Base-by-base conservation (phyloP, 2,329 filamentous ascomycete species). In the Coleophoma crateriformis region DNA sequence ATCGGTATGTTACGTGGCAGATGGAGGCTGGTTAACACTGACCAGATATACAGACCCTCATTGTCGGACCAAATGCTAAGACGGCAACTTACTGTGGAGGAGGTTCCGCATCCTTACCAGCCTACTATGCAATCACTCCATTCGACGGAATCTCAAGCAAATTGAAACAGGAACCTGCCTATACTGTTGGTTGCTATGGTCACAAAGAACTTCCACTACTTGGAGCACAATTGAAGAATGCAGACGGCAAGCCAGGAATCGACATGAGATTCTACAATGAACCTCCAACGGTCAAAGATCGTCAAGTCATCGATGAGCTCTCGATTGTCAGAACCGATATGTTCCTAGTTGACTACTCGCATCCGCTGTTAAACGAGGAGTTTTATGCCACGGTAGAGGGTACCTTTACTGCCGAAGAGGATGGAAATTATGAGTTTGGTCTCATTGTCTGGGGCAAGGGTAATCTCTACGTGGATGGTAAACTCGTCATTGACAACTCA, bases 41-140 rank as follows among this genome's bases (percentile, higher is more conserved):
- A n/a, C 15, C 14, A 17, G 4, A n/a, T 5, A 2, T 19, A 6
- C 15, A 38, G 35, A 17, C 15, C 7, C 14, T 17, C 12, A 0
- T 58, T 66, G 1, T 15, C 79, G 14, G 76, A 75, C 2, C 71
- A 64, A 46, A 35, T 37, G 34, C 33, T 17, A 46, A 37, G 20
- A 46, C 37, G 22, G 45, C 45, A 0, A 76, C 73, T 2, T 78
- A 78, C 54, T 37, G 82, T 57, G 83, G 83, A 32, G 83, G 82
- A 52, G 83, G 83, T 27, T 84, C 80, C 3, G 83, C 82, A 2
- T 75, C 79, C 1, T 64, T 80, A 37, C 64, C 67, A 4, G 69
- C 76, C 3, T 86, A 85, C 68, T 81, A 83, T 51, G 84, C 84
- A 42, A 74, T 88, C 20, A 87, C 81, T 0, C 86, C 86, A 2